Evolutionary conservation across 1,284 basidiomycete genomes (phyloP).

Genomic region (Ustilago crameri): DNA sequence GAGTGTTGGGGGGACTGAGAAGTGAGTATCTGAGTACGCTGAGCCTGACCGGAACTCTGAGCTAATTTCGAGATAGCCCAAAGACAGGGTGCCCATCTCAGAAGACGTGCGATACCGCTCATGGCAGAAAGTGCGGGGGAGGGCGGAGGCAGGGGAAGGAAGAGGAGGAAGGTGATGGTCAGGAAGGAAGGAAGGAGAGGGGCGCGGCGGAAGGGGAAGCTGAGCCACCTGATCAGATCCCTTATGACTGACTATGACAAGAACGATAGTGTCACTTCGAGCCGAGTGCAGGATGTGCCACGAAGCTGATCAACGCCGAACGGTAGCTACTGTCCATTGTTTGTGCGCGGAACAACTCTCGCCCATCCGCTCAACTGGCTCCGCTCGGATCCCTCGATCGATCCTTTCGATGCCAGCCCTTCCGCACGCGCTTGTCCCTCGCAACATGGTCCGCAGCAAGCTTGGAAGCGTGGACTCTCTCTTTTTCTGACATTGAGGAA

Average conservation of each 20-base stretch:
- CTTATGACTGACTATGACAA: not conserved
- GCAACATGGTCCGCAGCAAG: too few relatives aligned
- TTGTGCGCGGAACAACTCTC: too few relatives aligned
- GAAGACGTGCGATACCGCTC: slow-evolving; percentile 26
- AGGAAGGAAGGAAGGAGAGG: not conserved
- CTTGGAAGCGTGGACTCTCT: too few relatives aligned
- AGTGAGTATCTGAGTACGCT: slow-evolving; percentile 14
- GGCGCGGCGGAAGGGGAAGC: not conserved
- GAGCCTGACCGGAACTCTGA: slow-evolving; percentile 5
- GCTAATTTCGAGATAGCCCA: slow-evolving; percentile 25
- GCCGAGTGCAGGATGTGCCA: slow-evolving; percentile 7
- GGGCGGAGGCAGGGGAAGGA: too few relatives aligned
- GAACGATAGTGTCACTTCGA: not conserved
- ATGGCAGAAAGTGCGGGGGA: too few relatives aligned
- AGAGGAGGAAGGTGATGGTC: not conserved
- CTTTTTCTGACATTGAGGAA: too few relatives aligned
- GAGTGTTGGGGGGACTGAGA: too few relatives aligned
- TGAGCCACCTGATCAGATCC: too few relatives aligned
- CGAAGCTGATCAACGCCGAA: slow-evolving; percentile 11
- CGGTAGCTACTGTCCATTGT: not conserved
- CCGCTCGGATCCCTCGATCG: slow-evolving; percentile 23
- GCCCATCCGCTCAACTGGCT: slow-evolving; percentile 1
- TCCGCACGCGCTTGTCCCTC: too few relatives aligned
- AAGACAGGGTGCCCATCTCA: slow-evolving; percentile 28
- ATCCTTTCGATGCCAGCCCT: too few relatives aligned